A percentile compares a stretch with the other conserved stretches of the same genome.
Evolutionary conservation across 148 eudicot genomes (phyloP).

Genomic region (Rhododendron ferrugineum): DNA sequence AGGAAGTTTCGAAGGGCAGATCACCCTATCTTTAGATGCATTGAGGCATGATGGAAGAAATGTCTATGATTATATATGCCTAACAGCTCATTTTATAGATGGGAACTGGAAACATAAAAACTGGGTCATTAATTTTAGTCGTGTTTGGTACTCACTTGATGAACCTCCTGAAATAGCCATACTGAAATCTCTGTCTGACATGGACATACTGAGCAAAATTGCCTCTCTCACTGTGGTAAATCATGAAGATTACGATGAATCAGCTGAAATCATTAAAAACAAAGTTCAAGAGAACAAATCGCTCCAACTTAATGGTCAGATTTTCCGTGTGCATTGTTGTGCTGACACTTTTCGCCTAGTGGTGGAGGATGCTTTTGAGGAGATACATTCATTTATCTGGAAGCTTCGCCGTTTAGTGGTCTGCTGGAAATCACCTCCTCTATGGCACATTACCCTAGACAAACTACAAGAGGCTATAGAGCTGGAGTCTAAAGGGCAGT

Average conservation of each 20-base stretch:
- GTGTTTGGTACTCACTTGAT: background rate
- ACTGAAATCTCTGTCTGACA: background rate
- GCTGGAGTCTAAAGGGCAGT: slow-evolving; percentile 2
- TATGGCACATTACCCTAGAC: background rate
- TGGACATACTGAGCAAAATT: background rate
- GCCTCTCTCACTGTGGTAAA: background rate
- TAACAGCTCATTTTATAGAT: slow-evolving; percentile 1
- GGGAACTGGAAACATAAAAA: background rate
- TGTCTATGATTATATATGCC: background rate
- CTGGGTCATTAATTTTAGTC: background rate
- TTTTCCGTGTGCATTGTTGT: background rate
- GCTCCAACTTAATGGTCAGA: background rate
- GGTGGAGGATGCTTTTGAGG: slow-evolving; percentile 3
- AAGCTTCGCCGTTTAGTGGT: background rate
- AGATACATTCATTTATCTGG: background rate
- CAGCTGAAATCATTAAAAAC: background rate
- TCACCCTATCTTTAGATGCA: background rate
- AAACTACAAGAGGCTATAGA: background rate
- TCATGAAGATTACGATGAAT: background rate
- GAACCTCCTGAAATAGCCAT: background rate
- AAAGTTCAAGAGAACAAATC: background rate
- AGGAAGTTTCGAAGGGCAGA: background rate
- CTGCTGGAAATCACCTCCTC: background rate
- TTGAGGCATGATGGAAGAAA: background rate
- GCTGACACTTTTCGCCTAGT: background rate